phyloP scores from a whole-genome alignment of 441 rosid genomes.

The Aquilaria agallochum region DNA sequence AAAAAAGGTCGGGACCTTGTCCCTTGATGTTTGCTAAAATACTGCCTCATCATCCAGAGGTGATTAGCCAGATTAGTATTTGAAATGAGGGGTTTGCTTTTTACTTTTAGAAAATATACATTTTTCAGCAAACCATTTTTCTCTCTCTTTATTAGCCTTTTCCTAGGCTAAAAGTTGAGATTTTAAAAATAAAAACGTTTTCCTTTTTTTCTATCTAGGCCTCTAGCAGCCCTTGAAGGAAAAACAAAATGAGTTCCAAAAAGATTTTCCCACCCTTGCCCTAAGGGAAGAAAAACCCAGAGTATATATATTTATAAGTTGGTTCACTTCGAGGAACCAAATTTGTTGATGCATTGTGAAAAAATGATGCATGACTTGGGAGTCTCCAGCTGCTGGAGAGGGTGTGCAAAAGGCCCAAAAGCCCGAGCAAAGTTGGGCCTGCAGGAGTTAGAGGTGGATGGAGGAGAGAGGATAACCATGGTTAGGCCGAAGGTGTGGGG shows the following conservation, averaged over 20 bases:
- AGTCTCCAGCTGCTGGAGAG: conserved; percentile 30
- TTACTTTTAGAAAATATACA: conserved; percentile 40
- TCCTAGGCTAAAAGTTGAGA: conserved; percentile 40
- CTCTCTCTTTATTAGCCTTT: conserved; percentile 48
- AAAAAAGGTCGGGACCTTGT: conserved; percentile 22
- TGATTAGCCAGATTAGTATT: conserved; percentile 31
- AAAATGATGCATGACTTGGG: conserved; percentile 37
- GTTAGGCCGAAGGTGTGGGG: conserved; percentile 64
- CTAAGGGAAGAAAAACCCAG: too few species aligned
- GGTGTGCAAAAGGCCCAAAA: conserved; percentile 42
- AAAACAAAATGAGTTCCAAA: neutral
- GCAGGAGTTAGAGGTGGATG: conserved; percentile 26
- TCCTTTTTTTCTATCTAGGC: conserved; percentile 23
- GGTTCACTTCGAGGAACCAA: conserved; percentile 45
- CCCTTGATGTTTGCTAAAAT: conserved; percentile 32
- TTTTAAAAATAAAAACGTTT: conserved; percentile 15
- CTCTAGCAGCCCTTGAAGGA: conserved; percentile 2
- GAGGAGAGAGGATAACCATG: conserved; percentile 59
- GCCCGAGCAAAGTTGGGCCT: conserved; percentile 35
- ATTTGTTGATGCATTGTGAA: conserved; percentile 28
- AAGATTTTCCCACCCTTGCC: conserved; percentile 35
- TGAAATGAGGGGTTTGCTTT: conserved; percentile 35
- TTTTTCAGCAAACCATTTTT: conserved; percentile 44
- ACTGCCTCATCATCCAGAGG: conserved; percentile 30
- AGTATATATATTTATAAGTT: conserved; percentile 21